A percentile compares a stretch with the other conserved stretches of the same genome.
Conservation (phyloP, 1,284 basidiomycete genomes). For the Ceratobasidium sp. region DNA sequence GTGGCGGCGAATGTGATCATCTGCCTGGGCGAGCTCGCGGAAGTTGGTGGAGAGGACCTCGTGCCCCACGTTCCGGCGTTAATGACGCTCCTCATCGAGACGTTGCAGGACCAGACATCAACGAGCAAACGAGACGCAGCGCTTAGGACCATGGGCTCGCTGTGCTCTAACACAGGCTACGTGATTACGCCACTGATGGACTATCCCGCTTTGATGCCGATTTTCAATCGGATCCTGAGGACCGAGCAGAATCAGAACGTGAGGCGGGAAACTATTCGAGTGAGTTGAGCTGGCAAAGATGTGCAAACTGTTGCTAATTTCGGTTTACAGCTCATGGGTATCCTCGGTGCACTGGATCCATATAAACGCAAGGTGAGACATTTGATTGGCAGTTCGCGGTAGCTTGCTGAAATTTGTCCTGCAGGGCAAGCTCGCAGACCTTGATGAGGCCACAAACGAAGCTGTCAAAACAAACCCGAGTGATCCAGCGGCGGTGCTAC, state of each 20-base stretch:
- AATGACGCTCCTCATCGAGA: slow-evolving; percentile 89
- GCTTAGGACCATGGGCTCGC: slow-evolving; percentile 91
- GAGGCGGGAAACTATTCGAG: slow-evolving; percentile 90
- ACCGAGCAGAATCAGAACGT: slow-evolving; percentile 81
- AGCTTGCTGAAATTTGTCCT: slow-evolving; percentile 5
- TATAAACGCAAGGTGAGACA: slow-evolving; percentile 86
- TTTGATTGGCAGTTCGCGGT: neutral
- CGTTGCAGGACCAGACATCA: slow-evolving; percentile 86
- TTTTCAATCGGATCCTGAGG: slow-evolving; percentile 87
- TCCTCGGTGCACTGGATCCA: slow-evolving; percentile 97
- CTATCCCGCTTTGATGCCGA: slow-evolving; percentile 88
- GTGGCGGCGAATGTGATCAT: slow-evolving; percentile 94
- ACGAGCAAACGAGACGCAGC: slow-evolving; percentile 91
- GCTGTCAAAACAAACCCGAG: slow-evolving; percentile 63
- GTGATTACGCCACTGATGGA: slow-evolving; percentile 93
- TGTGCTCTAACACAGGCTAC: slow-evolving; percentile 95
- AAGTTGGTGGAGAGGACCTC: slow-evolving; percentile 94
- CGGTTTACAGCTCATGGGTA: slow-evolving; percentile 72
- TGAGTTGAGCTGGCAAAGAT: slow-evolving; percentile 1
- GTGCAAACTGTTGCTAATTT: neutral
- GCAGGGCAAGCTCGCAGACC: slow-evolving; percentile 66
- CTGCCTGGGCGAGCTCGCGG: slow-evolving; percentile 94
- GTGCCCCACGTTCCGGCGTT: slow-evolving; percentile 84
- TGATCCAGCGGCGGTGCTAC: slow-evolving; percentile 65
- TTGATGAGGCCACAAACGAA: slow-evolving; percentile 81